phyloP scores from a whole-genome alignment of 2,329 filamentous ascomycete species.

The Colletotrichum liaoningense region DNA sequence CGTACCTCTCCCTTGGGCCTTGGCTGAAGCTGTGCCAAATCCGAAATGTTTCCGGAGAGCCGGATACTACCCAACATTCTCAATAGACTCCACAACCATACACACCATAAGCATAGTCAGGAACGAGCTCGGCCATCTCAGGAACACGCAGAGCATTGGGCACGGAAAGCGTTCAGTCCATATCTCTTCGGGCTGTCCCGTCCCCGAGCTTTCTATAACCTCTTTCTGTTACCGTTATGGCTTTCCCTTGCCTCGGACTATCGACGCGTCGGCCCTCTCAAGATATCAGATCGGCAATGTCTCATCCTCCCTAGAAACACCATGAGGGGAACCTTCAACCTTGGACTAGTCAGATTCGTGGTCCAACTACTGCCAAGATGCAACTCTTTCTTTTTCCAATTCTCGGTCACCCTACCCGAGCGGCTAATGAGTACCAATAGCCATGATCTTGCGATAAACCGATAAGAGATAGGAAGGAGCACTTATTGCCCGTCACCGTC shows the following conservation, averaged over 20 bases:
- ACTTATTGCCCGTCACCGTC: neutral
- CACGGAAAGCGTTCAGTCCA: neutral
- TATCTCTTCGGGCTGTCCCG: slow-evolving; percentile 13
- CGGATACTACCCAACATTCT: neutral
- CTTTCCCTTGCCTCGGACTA: slow-evolving; percentile 27
- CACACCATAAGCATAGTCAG: neutral
- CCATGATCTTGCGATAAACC: neutral
- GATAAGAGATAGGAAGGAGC: too few relatives aligned
- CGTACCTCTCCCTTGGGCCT: neutral
- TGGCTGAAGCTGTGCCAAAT: slow-evolving; percentile 1
- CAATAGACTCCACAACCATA: neutral
- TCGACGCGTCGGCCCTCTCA: slow-evolving; percentile 14
- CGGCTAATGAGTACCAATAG: neutral
- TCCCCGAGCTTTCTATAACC: neutral
- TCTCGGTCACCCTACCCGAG: slow-evolving; percentile 8
- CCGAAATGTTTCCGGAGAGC: neutral
- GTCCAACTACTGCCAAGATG: neutral
- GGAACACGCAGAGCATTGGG: neutral
- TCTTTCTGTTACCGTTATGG: neutral
- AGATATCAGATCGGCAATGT: slow-evolving; percentile 11
- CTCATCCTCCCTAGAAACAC: slow-evolving; percentile 16
- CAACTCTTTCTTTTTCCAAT: neutral
- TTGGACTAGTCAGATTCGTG: neutral
- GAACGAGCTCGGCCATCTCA: neutral
- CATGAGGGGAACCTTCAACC: neutral